Percentiles rank a stretch among this genome's conserved stretches.
These are phyloP conservation scores for Pythium monospermum DNA, from an alignment of 352 stramenopile species.

Conservation along the genomic window DNA sequence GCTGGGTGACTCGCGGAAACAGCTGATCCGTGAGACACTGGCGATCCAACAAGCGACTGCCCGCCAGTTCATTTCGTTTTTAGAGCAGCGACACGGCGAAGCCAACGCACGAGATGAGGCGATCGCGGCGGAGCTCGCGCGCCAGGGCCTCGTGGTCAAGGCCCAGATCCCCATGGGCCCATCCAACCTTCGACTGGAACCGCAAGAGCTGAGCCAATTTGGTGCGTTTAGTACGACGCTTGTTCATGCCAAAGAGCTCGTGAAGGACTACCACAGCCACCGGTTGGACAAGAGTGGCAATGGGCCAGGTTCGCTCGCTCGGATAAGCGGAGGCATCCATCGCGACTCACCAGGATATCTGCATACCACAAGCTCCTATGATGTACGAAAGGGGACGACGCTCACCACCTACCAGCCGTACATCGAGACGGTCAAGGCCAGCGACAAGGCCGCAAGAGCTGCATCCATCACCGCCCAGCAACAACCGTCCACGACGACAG, in stretches of 20 bases:
- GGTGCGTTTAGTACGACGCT: conserved; percentile 39
- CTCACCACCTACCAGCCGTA: conserved; percentile 33
- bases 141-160: conserved; percentile 59
- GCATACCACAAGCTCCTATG: conserved; percentile 37
- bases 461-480: neutral
- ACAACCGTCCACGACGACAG: neutral
- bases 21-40: conserved; percentile 28
- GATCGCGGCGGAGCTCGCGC: conserved; percentile 38
- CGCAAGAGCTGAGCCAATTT: conserved; percentile 36
- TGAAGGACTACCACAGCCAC: conserved; percentile 43
- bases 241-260: conserved; percentile 52
- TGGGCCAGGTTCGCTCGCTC: conserved; percentile 5
- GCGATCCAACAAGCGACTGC: conserved; percentile 28
- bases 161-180: conserved; percentile 70
- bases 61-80: conserved; percentile 35
- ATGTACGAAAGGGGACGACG: conserved; percentile 45
- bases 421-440: conserved; percentile 40
- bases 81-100: conserved; percentile 40
- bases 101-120: conserved; percentile 36
- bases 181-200: conserved; percentile 44
- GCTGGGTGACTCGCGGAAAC: conserved; percentile 31
- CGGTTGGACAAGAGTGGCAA: conserved; percentile 51
- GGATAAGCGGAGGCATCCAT: conserved; percentile 20
- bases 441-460: neutral
- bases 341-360: conserved; percentile 45